Conservation (phyloP, 176 grass and related monocot genomes). For the Eleusine coracana region DNA sequence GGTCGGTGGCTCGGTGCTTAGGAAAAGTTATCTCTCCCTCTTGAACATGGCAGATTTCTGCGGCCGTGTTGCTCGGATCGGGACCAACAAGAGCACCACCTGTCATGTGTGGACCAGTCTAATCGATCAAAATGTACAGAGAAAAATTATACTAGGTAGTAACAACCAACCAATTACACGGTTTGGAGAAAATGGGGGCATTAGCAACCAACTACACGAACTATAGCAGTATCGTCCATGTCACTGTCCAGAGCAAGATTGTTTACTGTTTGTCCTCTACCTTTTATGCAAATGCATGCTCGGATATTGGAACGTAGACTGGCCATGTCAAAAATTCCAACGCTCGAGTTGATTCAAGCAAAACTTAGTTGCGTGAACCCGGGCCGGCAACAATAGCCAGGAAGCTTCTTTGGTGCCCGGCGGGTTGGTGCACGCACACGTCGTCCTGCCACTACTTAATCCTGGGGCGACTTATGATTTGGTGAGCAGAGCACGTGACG, state of each 20-base stretch:
- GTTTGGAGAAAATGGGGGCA: not conserved
- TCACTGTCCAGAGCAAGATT: too few species aligned
- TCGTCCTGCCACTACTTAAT: not conserved
- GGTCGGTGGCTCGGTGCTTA: not conserved
- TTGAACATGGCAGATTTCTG: not conserved
- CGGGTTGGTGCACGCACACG: not conserved
- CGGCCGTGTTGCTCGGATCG: not conserved
- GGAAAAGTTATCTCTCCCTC: not conserved
- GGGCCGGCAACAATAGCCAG: not conserved
- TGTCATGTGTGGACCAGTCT: not conserved
- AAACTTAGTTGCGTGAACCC: too few species aligned
- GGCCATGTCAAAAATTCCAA: too few species aligned
- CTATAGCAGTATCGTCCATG: too few species aligned
- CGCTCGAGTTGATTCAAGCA: too few species aligned
- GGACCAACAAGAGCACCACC: not conserved
- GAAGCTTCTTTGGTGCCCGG: constrained; percentile 29
- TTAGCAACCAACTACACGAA: too few species aligned
- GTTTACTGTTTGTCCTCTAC: too few species aligned
- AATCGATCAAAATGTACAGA: not conserved
- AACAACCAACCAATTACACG: not conserved
- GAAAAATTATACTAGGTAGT: not conserved
- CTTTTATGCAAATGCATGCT: too few species aligned
- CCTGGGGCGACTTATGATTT: not conserved
- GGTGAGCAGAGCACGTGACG: not conserved
- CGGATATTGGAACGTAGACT: too few species aligned